Evolutionary conservation across 2,329 filamentous ascomycete species (phyloP).

Genomic region (Epicoccum sorghinum): DNA sequence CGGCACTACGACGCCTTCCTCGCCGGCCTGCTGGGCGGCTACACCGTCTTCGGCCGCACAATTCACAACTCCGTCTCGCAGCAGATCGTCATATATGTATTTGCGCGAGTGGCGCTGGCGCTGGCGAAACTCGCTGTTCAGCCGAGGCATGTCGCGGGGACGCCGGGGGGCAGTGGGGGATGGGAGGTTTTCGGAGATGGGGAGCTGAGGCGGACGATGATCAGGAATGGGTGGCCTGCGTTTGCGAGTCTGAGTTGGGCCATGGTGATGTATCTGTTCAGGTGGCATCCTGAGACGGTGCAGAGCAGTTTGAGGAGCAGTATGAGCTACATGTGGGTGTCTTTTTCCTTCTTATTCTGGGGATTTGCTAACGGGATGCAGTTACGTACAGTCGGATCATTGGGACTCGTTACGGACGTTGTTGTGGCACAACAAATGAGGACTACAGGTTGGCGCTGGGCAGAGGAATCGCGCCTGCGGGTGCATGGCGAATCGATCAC

Average conservation of each 20-base stretch:
- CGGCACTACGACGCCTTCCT: conserved; percentile 83
- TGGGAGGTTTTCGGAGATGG: conserved; percentile 49
- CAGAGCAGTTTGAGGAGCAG: conserved; percentile 90
- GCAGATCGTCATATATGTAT: conserved; percentile 98
- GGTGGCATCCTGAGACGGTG: conserved; percentile 87
- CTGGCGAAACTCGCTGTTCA: conserved; percentile 83
- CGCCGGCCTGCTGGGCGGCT: conserved; percentile 86
- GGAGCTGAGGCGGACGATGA: conserved; percentile 46
- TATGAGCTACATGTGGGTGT: conserved; percentile 93
- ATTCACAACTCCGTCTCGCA: conserved; percentile 82
- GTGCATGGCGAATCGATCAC: no score
- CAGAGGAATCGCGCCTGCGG: background rate
- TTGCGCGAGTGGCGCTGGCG: conserved; percentile 85
- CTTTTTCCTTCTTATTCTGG: background rate
- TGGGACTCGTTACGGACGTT: conserved; percentile 89
- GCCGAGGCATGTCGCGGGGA: conserved; percentile 51
- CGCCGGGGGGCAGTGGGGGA: conserved; percentile 40
- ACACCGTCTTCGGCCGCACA: conserved; percentile 87
- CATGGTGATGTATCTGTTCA: conserved; percentile 92
- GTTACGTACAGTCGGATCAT: conserved; percentile 79
- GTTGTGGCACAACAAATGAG: conserved; percentile 78
- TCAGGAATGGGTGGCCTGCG: conserved; percentile 80
- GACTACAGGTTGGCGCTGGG: background rate
- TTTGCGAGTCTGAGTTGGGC: conserved; percentile 94
- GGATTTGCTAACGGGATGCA: conserved; percentile 42